phyloP scores from a whole-genome alignment of 495 filamentous ascomycete genomes.

The Trichocladium antarcticum region DNA sequence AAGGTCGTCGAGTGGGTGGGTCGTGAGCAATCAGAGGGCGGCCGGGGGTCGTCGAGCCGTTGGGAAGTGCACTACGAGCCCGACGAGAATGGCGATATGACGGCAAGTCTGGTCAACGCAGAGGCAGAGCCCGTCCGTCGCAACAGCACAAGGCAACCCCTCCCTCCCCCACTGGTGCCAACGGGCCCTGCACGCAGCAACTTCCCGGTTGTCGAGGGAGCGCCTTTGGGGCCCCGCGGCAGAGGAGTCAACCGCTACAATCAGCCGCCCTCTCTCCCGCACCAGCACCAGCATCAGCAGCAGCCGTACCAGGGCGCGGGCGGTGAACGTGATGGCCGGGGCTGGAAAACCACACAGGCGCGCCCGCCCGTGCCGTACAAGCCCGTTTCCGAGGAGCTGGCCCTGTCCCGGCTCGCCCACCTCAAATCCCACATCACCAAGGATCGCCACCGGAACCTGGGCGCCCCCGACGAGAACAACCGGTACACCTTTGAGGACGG shows the following conservation, averaged over 20 bases:
- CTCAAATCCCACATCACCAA: slow-evolving; percentile 47
- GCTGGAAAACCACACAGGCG: slow-evolving; percentile 23
- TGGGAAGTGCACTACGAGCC: slow-evolving; percentile 46
- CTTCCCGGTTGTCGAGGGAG: slow-evolving; percentile 30
- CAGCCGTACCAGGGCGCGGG: not conserved
- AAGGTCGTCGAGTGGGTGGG: slow-evolving; percentile 64
- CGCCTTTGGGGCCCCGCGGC: slow-evolving; percentile 34
- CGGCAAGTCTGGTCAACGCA: slow-evolving; percentile 38
- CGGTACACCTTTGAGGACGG: slow-evolving; percentile 70
- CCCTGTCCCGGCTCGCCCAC: slow-evolving; percentile 52
- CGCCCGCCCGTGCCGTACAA: slow-evolving; percentile 32
- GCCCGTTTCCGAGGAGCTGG: slow-evolving; percentile 43
- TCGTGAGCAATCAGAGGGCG: slow-evolving; percentile 46
- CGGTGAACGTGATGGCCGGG: slow-evolving; percentile 1
- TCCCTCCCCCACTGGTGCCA: slow-evolving; percentile 25
- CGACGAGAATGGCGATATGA: slow-evolving; percentile 43
- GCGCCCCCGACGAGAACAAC: slow-evolving; percentile 50
- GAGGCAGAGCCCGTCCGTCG: slow-evolving; percentile 19
- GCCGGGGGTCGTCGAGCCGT: slow-evolving; percentile 39
- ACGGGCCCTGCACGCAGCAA: slow-evolving; percentile 31
- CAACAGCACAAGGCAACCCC: slow-evolving; percentile 7
- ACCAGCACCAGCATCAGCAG: too few relatives aligned
- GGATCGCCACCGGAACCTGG: slow-evolving; percentile 36
- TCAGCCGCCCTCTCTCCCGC: not conserved
- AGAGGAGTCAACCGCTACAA: slow-evolving; percentile 13